These are phyloP conservation scores for Pulveroboletus sp. DNA, from an alignment of 768 basidiomycete genomes.

Conservation along the genomic window DNA sequence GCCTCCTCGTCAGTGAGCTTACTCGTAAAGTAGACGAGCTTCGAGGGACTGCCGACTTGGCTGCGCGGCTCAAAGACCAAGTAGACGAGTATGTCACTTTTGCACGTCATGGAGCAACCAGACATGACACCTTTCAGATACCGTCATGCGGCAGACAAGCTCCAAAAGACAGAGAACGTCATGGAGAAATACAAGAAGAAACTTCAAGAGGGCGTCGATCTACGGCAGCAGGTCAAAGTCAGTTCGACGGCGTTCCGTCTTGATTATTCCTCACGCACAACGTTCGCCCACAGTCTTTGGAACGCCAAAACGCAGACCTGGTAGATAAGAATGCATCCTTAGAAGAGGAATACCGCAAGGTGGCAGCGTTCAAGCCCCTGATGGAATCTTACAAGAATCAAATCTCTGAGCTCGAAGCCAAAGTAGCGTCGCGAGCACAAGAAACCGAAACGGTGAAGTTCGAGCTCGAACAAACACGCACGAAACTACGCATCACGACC, in stretches of 20 bases:
- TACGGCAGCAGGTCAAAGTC: conserved; percentile 83
- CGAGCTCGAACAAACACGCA: conserved; percentile 71
- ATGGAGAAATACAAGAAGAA: conserved; percentile 99
- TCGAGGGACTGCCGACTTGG: conserved; percentile 72
- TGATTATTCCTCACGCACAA: background rate
- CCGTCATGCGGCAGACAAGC: conserved; percentile 85
- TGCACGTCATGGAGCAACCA: background rate
- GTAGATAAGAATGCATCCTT: conserved; percentile 87
- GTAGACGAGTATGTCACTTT: conserved; percentile 71
- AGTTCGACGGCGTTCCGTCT: conserved; percentile 17
- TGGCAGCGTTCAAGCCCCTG: conserved; percentile 79
- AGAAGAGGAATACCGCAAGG: conserved; percentile 90
- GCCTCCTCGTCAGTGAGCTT: conserved; percentile 61
- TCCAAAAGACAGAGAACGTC: conserved; percentile 93
- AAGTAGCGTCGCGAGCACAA: conserved; percentile 58
- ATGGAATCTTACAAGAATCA: conserved; percentile 92
- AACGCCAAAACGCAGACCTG: conserved; percentile 89
- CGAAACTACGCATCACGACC: conserved; percentile 60
- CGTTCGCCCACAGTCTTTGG: conserved; percentile 55
- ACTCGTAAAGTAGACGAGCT: conserved; percentile 80
- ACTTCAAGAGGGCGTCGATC: conserved; percentile 88
- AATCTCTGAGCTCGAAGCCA: conserved; percentile 75
- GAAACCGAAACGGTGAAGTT: conserved; percentile 71
- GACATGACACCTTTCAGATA: conserved; percentile 48
- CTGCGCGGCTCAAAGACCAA: conserved; percentile 81